phyloP scores from a whole-genome alignment of 371 early-diverging fungal genomes.

The Batkoa obscura region DNA sequence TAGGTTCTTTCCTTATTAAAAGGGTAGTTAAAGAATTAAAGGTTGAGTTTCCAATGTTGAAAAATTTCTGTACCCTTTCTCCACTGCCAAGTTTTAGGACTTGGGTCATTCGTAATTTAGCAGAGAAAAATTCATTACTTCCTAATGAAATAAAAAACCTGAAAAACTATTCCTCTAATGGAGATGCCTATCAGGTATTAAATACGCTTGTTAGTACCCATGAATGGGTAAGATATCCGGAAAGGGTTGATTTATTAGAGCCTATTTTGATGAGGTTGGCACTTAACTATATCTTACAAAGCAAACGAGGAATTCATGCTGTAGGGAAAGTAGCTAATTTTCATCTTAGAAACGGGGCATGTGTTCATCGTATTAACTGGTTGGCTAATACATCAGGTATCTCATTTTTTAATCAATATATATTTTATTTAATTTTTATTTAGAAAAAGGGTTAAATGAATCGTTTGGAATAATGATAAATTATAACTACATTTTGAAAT shows the following conservation, averaged over 20 bases:
- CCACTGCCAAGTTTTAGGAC: constrained; percentile 64
- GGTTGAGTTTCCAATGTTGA: constrained; percentile 32
- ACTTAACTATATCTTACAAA: constrained; percentile 35
- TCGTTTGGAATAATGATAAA: constrained; percentile 80
- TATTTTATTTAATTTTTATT: neutral
- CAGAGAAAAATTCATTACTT: neutral
- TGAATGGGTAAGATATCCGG: constrained; percentile 12
- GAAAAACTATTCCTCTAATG: neutral
- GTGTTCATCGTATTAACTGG: constrained; percentile 66
- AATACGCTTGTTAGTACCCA: neutral
- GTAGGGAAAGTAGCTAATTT: constrained; percentile 78
- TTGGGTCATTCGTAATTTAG: constrained; percentile 31
- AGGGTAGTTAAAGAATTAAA: constrained; percentile 54
- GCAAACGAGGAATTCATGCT: constrained; percentile 36
- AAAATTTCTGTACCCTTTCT: constrained; percentile 64
- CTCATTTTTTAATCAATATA: neutral
- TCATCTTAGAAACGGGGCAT: constrained; percentile 76
- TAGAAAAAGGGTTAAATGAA: constrained; percentile 43
- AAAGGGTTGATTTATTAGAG: constrained; percentile 18
- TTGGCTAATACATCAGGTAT: constrained; percentile 44
- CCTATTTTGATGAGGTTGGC: constrained; percentile 43
- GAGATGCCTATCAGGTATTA: neutral
- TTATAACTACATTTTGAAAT: constrained; percentile 47
- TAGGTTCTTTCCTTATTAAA: constrained; percentile 75
- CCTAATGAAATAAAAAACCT: neutral